phyloP scores from a whole-genome alignment of 2,329 filamentous ascomycete species.

The Ophiostoma perfectum region DNA sequence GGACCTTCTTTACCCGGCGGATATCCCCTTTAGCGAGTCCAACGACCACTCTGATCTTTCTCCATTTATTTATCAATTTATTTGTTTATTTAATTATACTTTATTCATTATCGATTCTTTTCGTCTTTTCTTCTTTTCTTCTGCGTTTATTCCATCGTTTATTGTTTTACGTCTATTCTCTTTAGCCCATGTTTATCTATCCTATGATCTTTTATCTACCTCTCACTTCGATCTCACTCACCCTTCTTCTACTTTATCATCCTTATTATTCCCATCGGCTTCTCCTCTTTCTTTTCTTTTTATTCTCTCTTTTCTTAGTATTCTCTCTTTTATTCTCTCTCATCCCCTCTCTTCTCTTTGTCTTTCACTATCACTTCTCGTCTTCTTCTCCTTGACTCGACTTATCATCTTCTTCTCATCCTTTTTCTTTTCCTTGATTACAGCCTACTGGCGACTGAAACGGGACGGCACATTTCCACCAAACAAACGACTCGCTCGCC shows the following conservation, averaged over 20 bases:
- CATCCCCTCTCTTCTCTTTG: conserved; percentile 6
- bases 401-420: neutral
- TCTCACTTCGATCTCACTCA: neutral
- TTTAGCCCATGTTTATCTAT: neutral
- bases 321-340: neutral
- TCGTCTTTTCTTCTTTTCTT: neutral
- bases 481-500: neutral
- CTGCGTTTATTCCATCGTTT: neutral
- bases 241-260: conserved; percentile 9
- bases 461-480: neutral
- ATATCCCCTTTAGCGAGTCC: conserved; percentile 24
- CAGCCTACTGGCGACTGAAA: neutral
- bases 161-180: neutral
- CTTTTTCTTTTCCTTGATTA: neutral
- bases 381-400: neutral
- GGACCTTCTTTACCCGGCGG: conserved; percentile 25
- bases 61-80: conserved; percentile 17
- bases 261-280: conserved; percentile 11
- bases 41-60: conserved; percentile 15
- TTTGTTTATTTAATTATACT: conserved; percentile 9
- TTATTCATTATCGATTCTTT: conserved; percentile 9
- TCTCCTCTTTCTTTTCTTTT: conserved; percentile 12
- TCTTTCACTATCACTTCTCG: neutral
- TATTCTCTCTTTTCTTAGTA: neutral
- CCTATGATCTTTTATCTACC: neutral